Conservation (phyloP, 306 rosid genomes). For the Psophocarpus tetragonolobus region DNA sequence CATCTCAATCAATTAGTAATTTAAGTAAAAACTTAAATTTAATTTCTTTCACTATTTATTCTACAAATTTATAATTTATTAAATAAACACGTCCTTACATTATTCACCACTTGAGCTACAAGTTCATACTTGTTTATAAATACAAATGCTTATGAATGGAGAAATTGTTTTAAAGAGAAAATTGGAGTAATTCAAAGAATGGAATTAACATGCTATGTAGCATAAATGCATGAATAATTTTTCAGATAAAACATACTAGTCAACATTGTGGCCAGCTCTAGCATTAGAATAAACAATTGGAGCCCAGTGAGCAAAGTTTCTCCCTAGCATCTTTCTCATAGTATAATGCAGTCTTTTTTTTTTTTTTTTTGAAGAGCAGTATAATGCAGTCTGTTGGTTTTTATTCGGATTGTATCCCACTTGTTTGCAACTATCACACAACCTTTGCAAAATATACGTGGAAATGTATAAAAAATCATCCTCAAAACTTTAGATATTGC, state of each 20-base stretch:
- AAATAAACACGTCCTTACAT: too few species aligned
- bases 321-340: conserved; percentile 95
- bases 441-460: too few species aligned
- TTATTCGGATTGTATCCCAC: conserved; percentile 97
- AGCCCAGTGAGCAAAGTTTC: conserved; percentile 89
- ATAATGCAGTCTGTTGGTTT: conserved; percentile 84
- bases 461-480: too few species aligned
- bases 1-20: too few species aligned
- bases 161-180: conserved; percentile 17
- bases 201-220: conserved; percentile 18
- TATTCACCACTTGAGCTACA: conserved; percentile 26
- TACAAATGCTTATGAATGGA: conserved; percentile 2
- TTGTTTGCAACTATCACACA: conserved; percentile 93
- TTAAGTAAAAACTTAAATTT: too few species aligned
- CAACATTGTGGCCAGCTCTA: conserved; percentile 78
- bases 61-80: too few species aligned
- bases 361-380: too few species aligned
- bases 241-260: conserved; percentile 64
- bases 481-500: too few species aligned
- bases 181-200: conserved; percentile 14
- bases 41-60: too few species aligned
- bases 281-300: conserved; percentile 93
- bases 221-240: conserved; percentile 3
- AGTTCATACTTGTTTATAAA: conserved; percentile 15
- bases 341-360: too few species aligned